Evolutionary conservation across 106 monocot genomes (phyloP), one percentile per base, ranked within the genome.

Genomic region (Ottelia alismoides): DNA sequence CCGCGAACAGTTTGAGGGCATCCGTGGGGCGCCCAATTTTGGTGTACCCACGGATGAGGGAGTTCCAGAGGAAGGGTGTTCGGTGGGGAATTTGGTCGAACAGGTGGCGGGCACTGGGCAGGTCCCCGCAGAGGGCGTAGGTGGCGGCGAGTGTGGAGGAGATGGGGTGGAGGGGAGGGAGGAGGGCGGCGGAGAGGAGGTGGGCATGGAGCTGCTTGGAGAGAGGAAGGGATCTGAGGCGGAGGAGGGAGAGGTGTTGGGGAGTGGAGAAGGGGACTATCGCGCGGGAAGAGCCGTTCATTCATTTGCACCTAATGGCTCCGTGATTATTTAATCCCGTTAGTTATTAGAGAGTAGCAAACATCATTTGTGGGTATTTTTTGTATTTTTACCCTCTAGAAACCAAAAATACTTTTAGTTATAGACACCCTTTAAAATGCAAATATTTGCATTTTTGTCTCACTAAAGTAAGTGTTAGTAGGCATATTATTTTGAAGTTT

Each of bases 11-110:
- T 11, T 28, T 19, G 27, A 81, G 77, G 20, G 78, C 71, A 7
- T 64, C 27, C 1, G 16, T 22, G 32, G 69, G 66, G 14, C 47
- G 47, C 3, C 66, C 53, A 23, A 6, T 31, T 46, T 53, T 68
- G 40, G 51, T 68, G 28, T 74, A 49, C 32, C 66, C 69, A 18
- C 81, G 65, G 52, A 87, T 74, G 61, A 87, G 74, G 27, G 60
- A 9, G 77, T 81, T 87, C n/a, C 43, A 81, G 43, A 75, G 69
- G 45, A 66, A 75, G 3, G 59, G n/a, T 7, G 63, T 62, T 29
- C 28, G 68, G 22, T 17, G 27, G 45, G 65, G 56, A 24, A 70
- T 66, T 60, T 56, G 24, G 40, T 75, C 78, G 66, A 87, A 78
- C 69, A 87, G 66, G 46, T 31, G 68, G 49, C 52, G 74, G n/a